Evolutionary conservation across 139 green algal species (phyloP).

Genomic region (Asterochloris erici): DNA sequence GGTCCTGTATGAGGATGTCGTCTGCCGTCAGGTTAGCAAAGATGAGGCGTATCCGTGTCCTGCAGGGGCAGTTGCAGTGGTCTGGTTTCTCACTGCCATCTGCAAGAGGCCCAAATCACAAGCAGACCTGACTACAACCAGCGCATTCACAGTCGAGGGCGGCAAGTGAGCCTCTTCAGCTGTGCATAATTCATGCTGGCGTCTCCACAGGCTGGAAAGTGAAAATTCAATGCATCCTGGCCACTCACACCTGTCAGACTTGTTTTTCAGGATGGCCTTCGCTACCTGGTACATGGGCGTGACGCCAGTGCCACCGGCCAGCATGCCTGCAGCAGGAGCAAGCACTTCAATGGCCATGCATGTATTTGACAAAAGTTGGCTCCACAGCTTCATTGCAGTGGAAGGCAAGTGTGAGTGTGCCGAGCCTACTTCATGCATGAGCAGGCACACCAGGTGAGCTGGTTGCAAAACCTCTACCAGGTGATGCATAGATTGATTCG

Average conservation of each 20-base stretch:
- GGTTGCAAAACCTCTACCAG: too few relatives aligned
- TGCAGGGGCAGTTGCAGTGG: too few relatives aligned
- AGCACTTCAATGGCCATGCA: neutral
- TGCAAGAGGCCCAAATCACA: neutral
- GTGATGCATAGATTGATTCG: too few relatives aligned
- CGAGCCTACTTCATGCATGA: too few relatives aligned
- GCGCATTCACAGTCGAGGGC: neutral
- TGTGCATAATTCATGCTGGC: neutral
- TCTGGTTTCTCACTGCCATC: too few relatives aligned
- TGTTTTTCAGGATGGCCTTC: constrained; percentile 57
- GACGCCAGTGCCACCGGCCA: constrained; percentile 93
- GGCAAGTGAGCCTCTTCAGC: neutral
- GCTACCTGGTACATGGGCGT: constrained; percentile 92
- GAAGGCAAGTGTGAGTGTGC: too few relatives aligned
- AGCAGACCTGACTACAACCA: constrained; percentile 7
- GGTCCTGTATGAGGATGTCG: constrained; percentile 85
- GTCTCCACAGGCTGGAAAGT: neutral
- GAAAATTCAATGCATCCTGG: neutral
- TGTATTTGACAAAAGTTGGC: neutral
- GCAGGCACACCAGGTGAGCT: too few relatives aligned
- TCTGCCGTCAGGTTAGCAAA: constrained; percentile 85
- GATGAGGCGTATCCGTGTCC: constrained; percentile 63
- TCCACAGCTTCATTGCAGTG: too few relatives aligned
- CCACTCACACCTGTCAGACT: constrained; percentile 9
- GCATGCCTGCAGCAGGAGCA: constrained; percentile 67